Evolutionary conservation across 108 stramenopile species (phyloP).

Genomic region (Seminavis robusta): DNA sequence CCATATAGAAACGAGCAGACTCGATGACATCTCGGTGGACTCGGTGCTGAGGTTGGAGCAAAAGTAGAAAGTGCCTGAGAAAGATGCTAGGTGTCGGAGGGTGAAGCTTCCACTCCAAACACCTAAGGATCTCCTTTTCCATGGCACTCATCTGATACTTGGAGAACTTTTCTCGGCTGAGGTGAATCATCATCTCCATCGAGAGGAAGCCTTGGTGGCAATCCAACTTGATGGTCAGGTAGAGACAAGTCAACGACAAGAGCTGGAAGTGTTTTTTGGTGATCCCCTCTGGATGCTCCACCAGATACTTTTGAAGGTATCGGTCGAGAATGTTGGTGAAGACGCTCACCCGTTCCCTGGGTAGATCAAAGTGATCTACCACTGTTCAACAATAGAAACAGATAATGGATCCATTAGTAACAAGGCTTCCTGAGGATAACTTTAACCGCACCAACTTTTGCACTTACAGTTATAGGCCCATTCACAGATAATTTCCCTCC

Average conservation of each 20-base stretch:
- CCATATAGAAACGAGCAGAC: conserved; percentile 65
- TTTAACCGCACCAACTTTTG: too few species aligned
- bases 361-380: conserved; percentile 49
- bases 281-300: too few species aligned
- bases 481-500: conserved; percentile 50
- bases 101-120: conserved; percentile 56
- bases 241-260: conserved; percentile 68
- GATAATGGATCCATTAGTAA: too few species aligned
- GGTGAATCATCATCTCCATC: too few species aligned
- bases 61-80: conserved; percentile 38
- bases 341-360: conserved; percentile 52
- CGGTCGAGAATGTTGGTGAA: conserved; percentile 51
- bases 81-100: conserved; percentile 55
- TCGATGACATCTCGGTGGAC: conserved; percentile 54
- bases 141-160: conserved; percentile 52
- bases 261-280: conserved; percentile 52
- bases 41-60: conserved; percentile 21
- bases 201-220: conserved; percentile 48
- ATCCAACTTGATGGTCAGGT: conserved; percentile 67
- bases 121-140: conserved; percentile 46
- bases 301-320: conserved; percentile 32
- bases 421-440: too few species aligned
- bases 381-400: too few species aligned
- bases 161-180: too few species aligned
- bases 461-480: conserved; percentile 43